Percentiles rank a stretch among this genome's conserved stretches.
phyloP scores from a whole-genome alignment of 495 filamentous ascomycete genomes.

The Xanthoparmelia taractica region DNA sequence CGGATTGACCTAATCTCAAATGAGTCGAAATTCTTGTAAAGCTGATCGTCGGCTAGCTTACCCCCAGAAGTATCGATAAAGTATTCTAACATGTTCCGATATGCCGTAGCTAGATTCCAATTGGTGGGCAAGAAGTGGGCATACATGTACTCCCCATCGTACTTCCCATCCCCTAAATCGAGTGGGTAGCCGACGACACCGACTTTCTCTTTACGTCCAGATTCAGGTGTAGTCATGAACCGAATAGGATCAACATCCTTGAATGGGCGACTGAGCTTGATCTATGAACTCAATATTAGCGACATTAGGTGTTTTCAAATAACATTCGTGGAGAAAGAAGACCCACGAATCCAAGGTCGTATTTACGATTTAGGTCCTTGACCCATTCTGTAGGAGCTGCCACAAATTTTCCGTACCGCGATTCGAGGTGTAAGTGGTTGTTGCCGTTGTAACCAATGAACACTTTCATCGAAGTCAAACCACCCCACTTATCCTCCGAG shows the following conservation, averaged over 20 bases:
- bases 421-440: neutral
- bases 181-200: neutral
- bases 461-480: neutral
- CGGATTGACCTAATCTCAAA: neutral
- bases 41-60: neutral
- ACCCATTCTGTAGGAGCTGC: neutral
- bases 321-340: neutral
- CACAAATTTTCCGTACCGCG: neutral
- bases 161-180: too few relatives aligned
- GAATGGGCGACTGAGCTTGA: neutral
- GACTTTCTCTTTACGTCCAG: neutral
- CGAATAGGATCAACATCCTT: neutral
- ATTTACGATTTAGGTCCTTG: neutral
- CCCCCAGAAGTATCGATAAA: neutral
- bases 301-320: neutral
- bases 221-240: neutral
- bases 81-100: neutral
- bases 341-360: neutral
- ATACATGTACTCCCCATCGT: neutral
- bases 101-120: neutral
- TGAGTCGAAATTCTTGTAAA: neutral
- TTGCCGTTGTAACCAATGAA: neutral
- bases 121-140: neutral
- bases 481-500: neutral
- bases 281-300: neutral